phyloP scores from a whole-genome alignment of 2,329 filamentous ascomycete species.

The Chaetoscypha palmicola region DNA sequence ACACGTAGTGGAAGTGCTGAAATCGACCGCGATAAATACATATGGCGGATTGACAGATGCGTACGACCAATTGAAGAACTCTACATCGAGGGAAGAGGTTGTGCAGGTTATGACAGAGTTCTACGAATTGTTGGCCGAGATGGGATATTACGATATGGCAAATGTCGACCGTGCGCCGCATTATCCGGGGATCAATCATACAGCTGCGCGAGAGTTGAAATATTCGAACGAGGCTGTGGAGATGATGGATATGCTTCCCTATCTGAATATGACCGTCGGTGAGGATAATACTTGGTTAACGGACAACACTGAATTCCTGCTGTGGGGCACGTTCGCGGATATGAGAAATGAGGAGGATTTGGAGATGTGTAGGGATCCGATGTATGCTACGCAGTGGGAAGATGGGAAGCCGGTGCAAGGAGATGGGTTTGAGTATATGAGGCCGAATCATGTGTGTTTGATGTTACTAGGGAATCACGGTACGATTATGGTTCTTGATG shows the following conservation, averaged over 20 bases:
- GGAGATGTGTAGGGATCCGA: too few species aligned
- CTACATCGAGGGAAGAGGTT: constrained; percentile 4
- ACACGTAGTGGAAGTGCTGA: background rate
- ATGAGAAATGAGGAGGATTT: constrained; percentile 5
- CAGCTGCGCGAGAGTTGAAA: constrained; percentile 7
- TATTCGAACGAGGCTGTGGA: constrained; percentile 9
- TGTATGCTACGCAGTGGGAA: background rate
- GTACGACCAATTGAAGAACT: constrained; percentile 1
- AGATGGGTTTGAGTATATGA: constrained; percentile 14
- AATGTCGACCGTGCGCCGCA: constrained; percentile 9
- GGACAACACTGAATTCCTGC: constrained; percentile 8
- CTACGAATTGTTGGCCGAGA: constrained; percentile 14
- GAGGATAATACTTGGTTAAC: too few species aligned
- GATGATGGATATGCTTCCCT: constrained; percentile 16
- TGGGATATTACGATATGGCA: constrained; percentile 12
- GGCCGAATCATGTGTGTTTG: constrained; percentile 12
- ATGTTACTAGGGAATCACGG: constrained; percentile 7
- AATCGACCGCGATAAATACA: background rate
- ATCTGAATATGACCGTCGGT: constrained; percentile 10
- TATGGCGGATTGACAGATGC: background rate
- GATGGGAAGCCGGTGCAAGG: background rate
- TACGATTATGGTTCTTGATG: constrained; percentile 11
- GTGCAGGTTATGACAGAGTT: constrained; percentile 12
- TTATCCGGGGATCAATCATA: constrained; percentile 7
- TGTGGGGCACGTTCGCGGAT: constrained; percentile 10